Percentiles rank a stretch among this genome's conserved stretches.
phyloP scores from a whole-genome alignment of 345 rosid species.

The Salix arbutifolia region DNA sequence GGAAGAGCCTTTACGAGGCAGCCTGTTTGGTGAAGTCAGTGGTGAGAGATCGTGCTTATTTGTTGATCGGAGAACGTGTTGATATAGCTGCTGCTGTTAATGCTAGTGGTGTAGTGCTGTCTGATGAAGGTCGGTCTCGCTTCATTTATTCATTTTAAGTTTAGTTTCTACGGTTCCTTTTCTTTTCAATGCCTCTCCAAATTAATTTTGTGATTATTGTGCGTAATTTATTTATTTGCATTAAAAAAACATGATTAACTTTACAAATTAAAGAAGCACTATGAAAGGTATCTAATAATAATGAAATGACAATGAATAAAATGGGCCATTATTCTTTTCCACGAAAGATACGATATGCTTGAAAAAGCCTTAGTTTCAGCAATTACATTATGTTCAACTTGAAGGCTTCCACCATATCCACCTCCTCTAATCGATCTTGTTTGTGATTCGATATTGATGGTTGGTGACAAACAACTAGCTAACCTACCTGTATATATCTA shows the following conservation, averaged over 20 bases:
- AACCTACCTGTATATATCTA: not conserved
- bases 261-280: not conserved
- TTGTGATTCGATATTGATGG: not conserved
- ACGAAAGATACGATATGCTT: not conserved
- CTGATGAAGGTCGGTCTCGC: slow-evolving; percentile 62
- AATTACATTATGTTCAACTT: slow-evolving; percentile 12
- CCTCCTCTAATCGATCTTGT: not conserved
- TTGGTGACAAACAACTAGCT: not conserved
- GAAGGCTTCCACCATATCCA: slow-evolving; percentile 1
- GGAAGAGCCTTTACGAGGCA: slow-evolving; percentile 72
- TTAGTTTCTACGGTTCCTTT: not conserved
- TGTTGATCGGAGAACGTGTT: slow-evolving; percentile 76
- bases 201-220: not conserved
- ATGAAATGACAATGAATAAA: not conserved
- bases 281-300: not conserved
- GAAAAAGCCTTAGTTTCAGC: not conserved
- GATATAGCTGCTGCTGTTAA: slow-evolving; percentile 81
- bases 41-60: slow-evolving; percentile 71
- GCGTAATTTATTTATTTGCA: not conserved
- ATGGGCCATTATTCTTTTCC: not conserved
- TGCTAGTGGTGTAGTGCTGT: slow-evolving; percentile 87
- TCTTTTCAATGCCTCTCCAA: not conserved
- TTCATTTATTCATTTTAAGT: not conserved
- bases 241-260: too few species aligned
- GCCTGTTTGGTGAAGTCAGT: slow-evolving; percentile 80